Evolutionary conservation across 106 monocot genomes (phyloP), one percentile per base, ranked within the genome.

Genomic region (Dioscorea dumetorum): DNA sequence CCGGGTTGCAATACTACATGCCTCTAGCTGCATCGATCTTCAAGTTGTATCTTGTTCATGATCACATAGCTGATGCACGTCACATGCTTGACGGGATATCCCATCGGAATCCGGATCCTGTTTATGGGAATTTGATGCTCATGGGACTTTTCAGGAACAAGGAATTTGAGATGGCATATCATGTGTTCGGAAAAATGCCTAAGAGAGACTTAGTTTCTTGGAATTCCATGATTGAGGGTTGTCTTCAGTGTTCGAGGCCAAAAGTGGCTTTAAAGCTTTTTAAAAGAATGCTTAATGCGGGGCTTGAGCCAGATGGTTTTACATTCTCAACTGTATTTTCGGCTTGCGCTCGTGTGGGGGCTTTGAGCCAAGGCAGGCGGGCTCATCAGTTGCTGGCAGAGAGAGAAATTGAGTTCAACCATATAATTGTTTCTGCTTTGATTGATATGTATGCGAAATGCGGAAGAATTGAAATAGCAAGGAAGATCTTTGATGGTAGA

Each of bases 361-460:
- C 86, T 2, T 53, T 71, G 17, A 22, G 34, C 7, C 63, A 59
- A 5, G 77, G 86, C 0, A 62, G 67, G n/a, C 63, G 73, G 67
- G 73, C 77, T 8, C 79, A 82, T 63, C 12, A n/a, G 14, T 23
- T 87, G 57, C 79, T 87, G 67, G 16, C 58, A 17, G 76, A 73
- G 22, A 53, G 49, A 28, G 41, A 33, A n/a, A 20, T 79, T 19
- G 48, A 67, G 33, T 22, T 68, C 56, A 86, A 86, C 22, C 60
- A 74, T 35, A 71, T 87, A 33, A 56, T 87, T 14, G 31, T 22
- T 50, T 73, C 82, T n/a, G 82, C 82, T 22, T 20, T 87, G 14
- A 57, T 87, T 62, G 82, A 87, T 50, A 87, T 87, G 82, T 80
- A 87, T 24, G 65, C 82, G 17, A 87, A 87, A 53, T 82, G 82